These are phyloP conservation scores for Gamsiella multidivaricata DNA, from an alignment of 192 early-diverging fungal species.

Conservation along the genomic window DNA sequence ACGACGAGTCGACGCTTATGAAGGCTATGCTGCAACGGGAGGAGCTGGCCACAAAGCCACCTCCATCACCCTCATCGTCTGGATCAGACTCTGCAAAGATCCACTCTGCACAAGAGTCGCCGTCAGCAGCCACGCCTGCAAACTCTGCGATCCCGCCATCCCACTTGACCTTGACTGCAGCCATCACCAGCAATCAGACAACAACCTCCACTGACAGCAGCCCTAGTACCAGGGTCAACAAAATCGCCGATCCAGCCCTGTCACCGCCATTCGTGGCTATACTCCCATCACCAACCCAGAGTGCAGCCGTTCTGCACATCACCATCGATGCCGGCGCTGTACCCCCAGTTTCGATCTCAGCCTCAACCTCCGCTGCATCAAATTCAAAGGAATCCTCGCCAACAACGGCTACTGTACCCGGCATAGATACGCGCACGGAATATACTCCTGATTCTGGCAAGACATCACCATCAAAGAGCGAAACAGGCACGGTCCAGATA, in stretches of 20 bases:
- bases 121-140: background rate
- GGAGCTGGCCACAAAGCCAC: constrained; percentile 10
- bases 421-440: too few species aligned
- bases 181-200: background rate
- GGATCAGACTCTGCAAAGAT: background rate
- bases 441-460: background rate
- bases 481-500: constrained; percentile 15
- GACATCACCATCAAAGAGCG: background rate
- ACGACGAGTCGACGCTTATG: constrained; percentile 26
- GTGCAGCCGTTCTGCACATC: background rate
- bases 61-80: background rate
- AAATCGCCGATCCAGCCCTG: background rate
- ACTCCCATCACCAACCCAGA: background rate
- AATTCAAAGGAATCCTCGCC: background rate
- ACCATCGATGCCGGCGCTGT: background rate
- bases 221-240: background rate
- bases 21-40: constrained; percentile 38
- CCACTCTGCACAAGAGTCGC: background rate
- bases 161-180: constrained; percentile 15
- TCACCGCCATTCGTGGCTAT: background rate
- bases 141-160: background rate
- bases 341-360: background rate
- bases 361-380: background rate
- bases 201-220: background rate
- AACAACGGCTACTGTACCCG: background rate